phyloP scores from a whole-genome alignment of 108 stramenopile species.

The Cyclotella sp. region DNA sequence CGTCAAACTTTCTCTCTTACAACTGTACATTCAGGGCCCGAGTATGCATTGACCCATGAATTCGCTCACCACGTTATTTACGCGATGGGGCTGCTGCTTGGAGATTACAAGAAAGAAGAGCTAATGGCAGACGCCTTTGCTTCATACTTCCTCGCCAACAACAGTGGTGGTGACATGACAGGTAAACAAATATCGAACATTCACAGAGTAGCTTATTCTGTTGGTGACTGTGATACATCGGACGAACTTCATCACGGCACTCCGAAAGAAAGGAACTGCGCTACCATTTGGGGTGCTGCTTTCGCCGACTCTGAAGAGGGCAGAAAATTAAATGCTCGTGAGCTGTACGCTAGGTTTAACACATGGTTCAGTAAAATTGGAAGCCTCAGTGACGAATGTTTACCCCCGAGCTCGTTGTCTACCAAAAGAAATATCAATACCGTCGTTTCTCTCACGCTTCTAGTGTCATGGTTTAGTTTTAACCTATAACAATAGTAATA shows the following conservation, averaged over 20 bases:
- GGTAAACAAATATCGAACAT: slow-evolving; percentile 40
- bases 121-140: slow-evolving; percentile 52
- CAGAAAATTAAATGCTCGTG: slow-evolving; percentile 12
- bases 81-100: slow-evolving; percentile 7
- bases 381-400: slow-evolving; percentile 22
- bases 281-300: slow-evolving; percentile 46
- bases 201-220: slow-evolving; percentile 38
- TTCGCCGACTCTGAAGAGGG: slow-evolving; percentile 24
- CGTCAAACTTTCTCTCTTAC: not conserved
- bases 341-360: slow-evolving; percentile 27
- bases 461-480: not conserved
- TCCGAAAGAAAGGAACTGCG: slow-evolving; percentile 43
- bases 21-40: slow-evolving; percentile 32
- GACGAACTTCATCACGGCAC: slow-evolving; percentile 47
- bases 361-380: slow-evolving; percentile 29
- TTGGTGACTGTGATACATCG: slow-evolving; percentile 42
- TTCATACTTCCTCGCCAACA: slow-evolving; percentile 50
- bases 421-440: not conserved
- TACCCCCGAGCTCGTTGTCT: not conserved
- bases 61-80: slow-evolving; percentile 42
- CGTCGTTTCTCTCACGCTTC: not conserved
- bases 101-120: slow-evolving; percentile 31
- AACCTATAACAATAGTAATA: too few species aligned
- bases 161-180: slow-evolving; percentile 40
- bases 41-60: slow-evolving; percentile 42